phyloP scores from a whole-genome alignment of 1,284 basidiomycete genomes.

The Amylostereum chailletii region DNA sequence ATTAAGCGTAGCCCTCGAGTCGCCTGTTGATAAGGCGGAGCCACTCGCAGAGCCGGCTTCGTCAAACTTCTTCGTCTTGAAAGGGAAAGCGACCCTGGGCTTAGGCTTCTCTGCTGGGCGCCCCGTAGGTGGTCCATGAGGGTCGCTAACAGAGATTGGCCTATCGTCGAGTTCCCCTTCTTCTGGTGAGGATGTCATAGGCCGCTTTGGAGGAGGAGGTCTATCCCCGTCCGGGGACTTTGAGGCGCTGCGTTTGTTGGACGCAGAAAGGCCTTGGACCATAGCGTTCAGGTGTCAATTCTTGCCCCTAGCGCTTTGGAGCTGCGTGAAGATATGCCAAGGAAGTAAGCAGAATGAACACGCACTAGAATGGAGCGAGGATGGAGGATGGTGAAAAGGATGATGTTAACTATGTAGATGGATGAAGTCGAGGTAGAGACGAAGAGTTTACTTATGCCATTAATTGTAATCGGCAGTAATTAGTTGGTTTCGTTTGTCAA shows the following conservation, averaged over 20 bases:
- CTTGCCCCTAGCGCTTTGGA: too few relatives aligned
- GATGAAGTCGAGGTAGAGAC: too few relatives aligned
- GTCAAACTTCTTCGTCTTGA: slow-evolving; percentile 42
- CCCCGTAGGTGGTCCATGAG: slow-evolving; percentile 15
- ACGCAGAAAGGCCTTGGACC: slow-evolving; percentile 12
- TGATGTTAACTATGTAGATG: too few relatives aligned
- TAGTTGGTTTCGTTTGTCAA: too few relatives aligned
- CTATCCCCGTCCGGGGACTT: slow-evolving; percentile 30
- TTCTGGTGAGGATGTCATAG: slow-evolving; percentile 55
- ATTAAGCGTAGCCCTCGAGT: too few relatives aligned
- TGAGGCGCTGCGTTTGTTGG: slow-evolving; percentile 48
- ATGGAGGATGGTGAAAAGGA: too few relatives aligned
- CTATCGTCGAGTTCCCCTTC: slow-evolving; percentile 66
- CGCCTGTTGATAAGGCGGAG: slow-evolving; percentile 7
- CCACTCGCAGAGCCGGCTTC: slow-evolving; percentile 18
- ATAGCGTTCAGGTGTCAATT: slow-evolving; percentile 3
- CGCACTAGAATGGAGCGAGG: too few relatives aligned
- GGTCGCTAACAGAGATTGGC: slow-evolving; percentile 14
- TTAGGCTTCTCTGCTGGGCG: slow-evolving; percentile 22
- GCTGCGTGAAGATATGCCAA: too few relatives aligned
- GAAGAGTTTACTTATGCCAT: too few relatives aligned
- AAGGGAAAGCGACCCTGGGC: slow-evolving; percentile 58
- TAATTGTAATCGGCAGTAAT: too few relatives aligned
- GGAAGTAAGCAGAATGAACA: too few relatives aligned
- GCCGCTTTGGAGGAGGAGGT: slow-evolving; percentile 45